These are phyloP conservation scores for Micromonas pusilla DNA, from an alignment of 139 green algal genomes.

Conservation along the genomic window DNA sequence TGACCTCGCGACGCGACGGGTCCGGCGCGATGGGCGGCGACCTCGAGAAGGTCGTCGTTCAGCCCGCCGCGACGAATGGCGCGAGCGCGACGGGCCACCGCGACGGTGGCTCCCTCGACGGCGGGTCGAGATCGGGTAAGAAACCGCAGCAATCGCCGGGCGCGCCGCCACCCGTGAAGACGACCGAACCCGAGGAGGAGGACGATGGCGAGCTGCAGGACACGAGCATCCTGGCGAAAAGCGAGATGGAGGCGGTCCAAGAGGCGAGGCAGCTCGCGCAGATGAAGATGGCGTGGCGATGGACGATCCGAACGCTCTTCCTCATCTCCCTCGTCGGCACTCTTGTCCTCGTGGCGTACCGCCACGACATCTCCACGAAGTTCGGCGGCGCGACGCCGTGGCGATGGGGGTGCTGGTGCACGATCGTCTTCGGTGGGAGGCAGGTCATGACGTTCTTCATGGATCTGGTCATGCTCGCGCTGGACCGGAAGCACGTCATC, in stretches of 20 bases:
- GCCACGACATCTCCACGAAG: not conserved
- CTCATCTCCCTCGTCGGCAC: not conserved
- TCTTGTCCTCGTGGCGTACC: not conserved
- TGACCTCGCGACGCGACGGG: no score
- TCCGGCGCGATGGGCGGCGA: no score
- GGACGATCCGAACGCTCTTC: not conserved
- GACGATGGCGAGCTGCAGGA: not conserved
- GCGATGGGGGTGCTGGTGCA: not conserved
- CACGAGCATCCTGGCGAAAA: not conserved
- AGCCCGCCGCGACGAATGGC: no score
- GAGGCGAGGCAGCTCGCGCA: not conserved
- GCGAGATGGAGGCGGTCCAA: not conserved
- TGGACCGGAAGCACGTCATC: constrained; percentile 10
- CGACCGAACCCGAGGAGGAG: not conserved
- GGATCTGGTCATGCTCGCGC: not conserved
- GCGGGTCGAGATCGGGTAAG: no score
- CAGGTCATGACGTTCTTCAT: not conserved
- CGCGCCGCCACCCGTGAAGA: no score
- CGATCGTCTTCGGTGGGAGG: not conserved
- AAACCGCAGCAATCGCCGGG: no score
- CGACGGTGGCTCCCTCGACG: no score
- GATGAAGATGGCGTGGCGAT: not conserved
- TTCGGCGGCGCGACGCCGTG: not conserved
- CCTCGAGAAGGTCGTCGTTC: no score
- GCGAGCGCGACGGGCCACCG: no score